A percentile compares a stretch with the other conserved stretches of the same genome.
Evolutionary conservation across 306 rosid genomes (phyloP).

Genomic region (Nissolia schottii): DNA sequence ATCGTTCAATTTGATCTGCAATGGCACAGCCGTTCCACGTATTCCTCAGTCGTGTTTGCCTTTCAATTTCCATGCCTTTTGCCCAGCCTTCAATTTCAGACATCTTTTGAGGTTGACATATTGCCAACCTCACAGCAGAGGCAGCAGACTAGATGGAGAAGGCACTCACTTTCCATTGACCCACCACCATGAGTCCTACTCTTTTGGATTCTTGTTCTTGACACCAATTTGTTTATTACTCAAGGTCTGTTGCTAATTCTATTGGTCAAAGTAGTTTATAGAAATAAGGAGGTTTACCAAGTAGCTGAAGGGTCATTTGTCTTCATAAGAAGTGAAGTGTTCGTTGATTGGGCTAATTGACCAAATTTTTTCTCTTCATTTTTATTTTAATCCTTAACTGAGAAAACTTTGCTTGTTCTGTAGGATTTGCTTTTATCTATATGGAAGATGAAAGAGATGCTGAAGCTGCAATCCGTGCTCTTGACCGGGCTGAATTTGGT

Average conservation of each 20-base stretch:
- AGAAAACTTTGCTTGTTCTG: slow-evolving; percentile 22
- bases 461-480: slow-evolving; percentile 85
- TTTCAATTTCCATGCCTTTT: slow-evolving; percentile 69
- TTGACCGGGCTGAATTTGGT: slow-evolving; percentile 85
- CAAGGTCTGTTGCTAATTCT: slow-evolving; percentile 99
- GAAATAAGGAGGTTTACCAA: slow-evolving; percentile 57
- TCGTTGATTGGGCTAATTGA: slow-evolving; percentile 25
- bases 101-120: slow-evolving; percentile 70
- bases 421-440: slow-evolving; percentile 94
- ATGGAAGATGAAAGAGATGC: slow-evolving; percentile 99
- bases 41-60: slow-evolving; percentile 75
- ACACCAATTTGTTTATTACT: slow-evolving; percentile 73
- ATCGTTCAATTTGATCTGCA: slow-evolving; percentile 69
- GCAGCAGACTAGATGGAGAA: slow-evolving; percentile 78
- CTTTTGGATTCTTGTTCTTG: slow-evolving; percentile 94
- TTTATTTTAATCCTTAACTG: background rate
- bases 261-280: slow-evolving; percentile 77
- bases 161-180: slow-evolving; percentile 80
- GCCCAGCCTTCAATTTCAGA: slow-evolving; percentile 77
- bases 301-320: slow-evolving; percentile 39
- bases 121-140: slow-evolving; percentile 79
- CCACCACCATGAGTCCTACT: slow-evolving; percentile 88
- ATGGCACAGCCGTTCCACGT: slow-evolving; percentile 68
- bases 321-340: slow-evolving; percentile 33
- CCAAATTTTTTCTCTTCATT: slow-evolving; percentile 6